A percentile compares a stretch with the other conserved stretches of the same genome.
These are phyloP conservation scores for Rhodamnia rubescens DNA, from an alignment of 345 rosid species.

Conservation along the genomic window DNA sequence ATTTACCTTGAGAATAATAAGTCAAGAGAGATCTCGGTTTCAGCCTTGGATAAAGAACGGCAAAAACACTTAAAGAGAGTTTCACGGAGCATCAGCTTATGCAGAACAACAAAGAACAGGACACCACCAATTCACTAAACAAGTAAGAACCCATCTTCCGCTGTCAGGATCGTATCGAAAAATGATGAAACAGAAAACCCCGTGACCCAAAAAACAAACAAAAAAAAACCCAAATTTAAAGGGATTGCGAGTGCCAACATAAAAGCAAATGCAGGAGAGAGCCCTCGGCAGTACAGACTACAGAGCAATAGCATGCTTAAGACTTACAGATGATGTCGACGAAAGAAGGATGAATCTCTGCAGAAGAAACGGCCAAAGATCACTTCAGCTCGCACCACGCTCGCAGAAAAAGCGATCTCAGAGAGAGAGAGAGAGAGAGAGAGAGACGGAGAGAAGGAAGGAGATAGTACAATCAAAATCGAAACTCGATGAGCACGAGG, in stretches of 20 bases:
- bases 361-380: background rate
- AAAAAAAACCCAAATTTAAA: background rate
- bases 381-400: background rate
- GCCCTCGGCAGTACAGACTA: background rate
- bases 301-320: background rate
- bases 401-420: background rate
- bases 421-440: background rate
- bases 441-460: background rate
- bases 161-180: background rate
- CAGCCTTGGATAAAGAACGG: background rate
- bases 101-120: background rate
- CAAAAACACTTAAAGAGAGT: background rate
- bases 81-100: background rate
- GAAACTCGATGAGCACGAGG: background rate
- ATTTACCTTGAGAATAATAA: background rate
- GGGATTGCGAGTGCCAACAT: background rate
- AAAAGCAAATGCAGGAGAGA: background rate
- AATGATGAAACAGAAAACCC: background rate
- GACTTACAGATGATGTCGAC: background rate
- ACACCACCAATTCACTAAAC: background rate
- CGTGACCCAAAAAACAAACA: background rate
- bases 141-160: background rate
- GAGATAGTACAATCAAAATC: background rate
- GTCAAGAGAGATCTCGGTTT: background rate
- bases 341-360: background rate